Conservation (phyloP, 2,329 filamentous ascomycete genomes). For the Fusarium secorum region DNA sequence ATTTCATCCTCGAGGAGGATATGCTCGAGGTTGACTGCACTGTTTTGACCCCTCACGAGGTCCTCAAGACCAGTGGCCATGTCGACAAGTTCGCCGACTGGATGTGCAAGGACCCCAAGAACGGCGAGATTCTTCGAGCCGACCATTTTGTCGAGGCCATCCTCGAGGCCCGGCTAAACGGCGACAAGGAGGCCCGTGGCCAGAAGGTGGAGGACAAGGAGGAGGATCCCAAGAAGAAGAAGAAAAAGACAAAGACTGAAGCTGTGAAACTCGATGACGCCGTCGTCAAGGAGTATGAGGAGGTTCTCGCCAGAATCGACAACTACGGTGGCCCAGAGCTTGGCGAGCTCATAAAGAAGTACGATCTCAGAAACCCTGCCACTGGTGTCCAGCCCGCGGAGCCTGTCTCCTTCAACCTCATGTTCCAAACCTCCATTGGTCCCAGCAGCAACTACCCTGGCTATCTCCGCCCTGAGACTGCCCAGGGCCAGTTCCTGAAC, state of each 20-base stretch:
- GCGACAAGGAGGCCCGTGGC: conserved; percentile 91
- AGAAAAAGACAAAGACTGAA: conserved; percentile 87
- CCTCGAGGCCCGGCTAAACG: conserved; percentile 84
- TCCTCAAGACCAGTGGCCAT: conserved; percentile 95
- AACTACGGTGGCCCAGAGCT: conserved; percentile 91
- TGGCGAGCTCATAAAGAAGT: conserved; percentile 86
- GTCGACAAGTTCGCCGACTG: conserved; percentile 98
- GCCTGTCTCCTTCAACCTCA: conserved; percentile 94
- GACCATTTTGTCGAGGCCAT: conserved; percentile 97
- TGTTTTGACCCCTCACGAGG: conserved; percentile 89
- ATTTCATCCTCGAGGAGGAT: conserved; percentile 91
- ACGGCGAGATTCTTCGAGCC: conserved; percentile 92
- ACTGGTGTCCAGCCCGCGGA: conserved; percentile 79
- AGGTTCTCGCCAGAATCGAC: conserved; percentile 90
- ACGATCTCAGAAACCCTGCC: conserved; percentile 87
- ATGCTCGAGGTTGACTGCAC: conserved; percentile 97
- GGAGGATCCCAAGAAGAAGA: conserved; percentile 75
- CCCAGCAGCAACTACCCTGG: conserved; percentile 87
- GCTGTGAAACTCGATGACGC: conserved; percentile 87
- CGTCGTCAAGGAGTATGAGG: conserved; percentile 88
- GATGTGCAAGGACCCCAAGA: conserved; percentile 99
- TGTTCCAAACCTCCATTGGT: conserved; percentile 97
- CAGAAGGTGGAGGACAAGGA: conserved; percentile 81
- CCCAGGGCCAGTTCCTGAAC: conserved; percentile 97
- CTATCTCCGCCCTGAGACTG: conserved; percentile 92